Conservation (phyloP, 768 basidiomycete genomes). For the Mycena filopes region DNA sequence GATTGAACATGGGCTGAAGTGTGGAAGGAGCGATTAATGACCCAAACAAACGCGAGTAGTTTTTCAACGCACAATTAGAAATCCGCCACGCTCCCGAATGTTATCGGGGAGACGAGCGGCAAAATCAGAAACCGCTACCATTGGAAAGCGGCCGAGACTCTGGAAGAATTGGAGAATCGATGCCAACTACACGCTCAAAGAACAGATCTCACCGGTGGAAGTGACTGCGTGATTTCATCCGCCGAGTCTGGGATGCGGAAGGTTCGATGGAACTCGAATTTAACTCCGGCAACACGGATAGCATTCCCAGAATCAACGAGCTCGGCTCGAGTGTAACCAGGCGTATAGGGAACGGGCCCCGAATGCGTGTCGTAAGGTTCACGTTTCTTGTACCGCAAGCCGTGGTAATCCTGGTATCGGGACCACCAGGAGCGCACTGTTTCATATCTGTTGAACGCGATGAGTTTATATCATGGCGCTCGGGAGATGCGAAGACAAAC, state of each 20-base stretch:
- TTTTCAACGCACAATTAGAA: not conserved
- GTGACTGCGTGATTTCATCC: too few species aligned
- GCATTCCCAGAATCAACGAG: not conserved
- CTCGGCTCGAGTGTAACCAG: not conserved
- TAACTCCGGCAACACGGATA: constrained; percentile 7
- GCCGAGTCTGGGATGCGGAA: constrained; percentile 34
- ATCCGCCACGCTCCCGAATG: not conserved
- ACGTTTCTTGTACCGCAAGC: too few species aligned
- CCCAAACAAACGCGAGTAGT: not conserved
- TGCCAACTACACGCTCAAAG: too few species aligned
- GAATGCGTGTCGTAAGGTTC: too few species aligned
- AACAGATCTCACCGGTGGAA: too few species aligned
- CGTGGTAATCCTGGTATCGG: constrained; percentile 1
- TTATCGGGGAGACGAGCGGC: not conserved
- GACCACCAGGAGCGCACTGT: too few species aligned
- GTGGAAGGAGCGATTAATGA: not conserved
- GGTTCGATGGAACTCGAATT: constrained; percentile 30
- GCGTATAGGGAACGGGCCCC: too few species aligned
- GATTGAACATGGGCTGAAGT: constrained; percentile 34
- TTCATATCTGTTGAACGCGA: too few species aligned
- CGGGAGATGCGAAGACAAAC: too few species aligned
- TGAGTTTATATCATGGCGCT: too few species aligned
- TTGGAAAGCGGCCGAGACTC: constrained; percentile 16
- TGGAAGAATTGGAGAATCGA: not conserved
- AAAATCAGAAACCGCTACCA: not conserved